Conservation (phyloP, 805 yeast species). For the Lipomyces kockii region DNA sequence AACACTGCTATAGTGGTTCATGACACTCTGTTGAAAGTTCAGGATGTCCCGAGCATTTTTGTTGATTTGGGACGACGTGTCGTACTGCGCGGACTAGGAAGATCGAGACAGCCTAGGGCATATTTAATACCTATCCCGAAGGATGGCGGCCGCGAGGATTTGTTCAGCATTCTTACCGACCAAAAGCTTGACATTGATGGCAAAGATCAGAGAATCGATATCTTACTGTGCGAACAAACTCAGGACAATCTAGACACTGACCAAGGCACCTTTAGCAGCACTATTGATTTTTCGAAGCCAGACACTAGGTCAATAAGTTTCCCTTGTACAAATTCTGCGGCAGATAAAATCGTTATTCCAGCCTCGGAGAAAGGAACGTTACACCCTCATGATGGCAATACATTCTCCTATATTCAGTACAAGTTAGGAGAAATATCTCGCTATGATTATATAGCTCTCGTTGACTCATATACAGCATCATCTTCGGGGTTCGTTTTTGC, state of each 20-base stretch:
- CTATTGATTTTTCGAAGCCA: slow-evolving; percentile 33
- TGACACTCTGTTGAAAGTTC: slow-evolving; percentile 37
- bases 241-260: slow-evolving; percentile 9
- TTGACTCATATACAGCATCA: slow-evolving; percentile 44
- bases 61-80: slow-evolving; percentile 26
- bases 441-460: slow-evolving; percentile 59
- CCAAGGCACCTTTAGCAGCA: slow-evolving; percentile 13
- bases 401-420: slow-evolving; percentile 57
- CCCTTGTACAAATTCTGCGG: slow-evolving; percentile 53
- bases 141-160: slow-evolving; percentile 20
- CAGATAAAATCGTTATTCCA: slow-evolving; percentile 54
- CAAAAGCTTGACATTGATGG: slow-evolving; percentile 32
- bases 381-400: slow-evolving; percentile 55
- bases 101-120: slow-evolving; percentile 23
- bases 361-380: slow-evolving; percentile 49
- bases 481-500: slow-evolving; percentile 40
- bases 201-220: slow-evolving; percentile 37
- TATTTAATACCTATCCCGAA: slow-evolving; percentile 39
- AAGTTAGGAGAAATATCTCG: slow-evolving; percentile 48
- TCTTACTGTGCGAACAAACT: slow-evolving; percentile 39
- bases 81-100: slow-evolving; percentile 27
- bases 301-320: slow-evolving; percentile 11
- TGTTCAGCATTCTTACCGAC: slow-evolving; percentile 40
- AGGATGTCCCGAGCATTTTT: slow-evolving; percentile 21
- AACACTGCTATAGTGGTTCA: slow-evolving; percentile 20